Conservation (phyloP, 768 basidiomycete genomes). For the Podaxis sp. region DNA sequence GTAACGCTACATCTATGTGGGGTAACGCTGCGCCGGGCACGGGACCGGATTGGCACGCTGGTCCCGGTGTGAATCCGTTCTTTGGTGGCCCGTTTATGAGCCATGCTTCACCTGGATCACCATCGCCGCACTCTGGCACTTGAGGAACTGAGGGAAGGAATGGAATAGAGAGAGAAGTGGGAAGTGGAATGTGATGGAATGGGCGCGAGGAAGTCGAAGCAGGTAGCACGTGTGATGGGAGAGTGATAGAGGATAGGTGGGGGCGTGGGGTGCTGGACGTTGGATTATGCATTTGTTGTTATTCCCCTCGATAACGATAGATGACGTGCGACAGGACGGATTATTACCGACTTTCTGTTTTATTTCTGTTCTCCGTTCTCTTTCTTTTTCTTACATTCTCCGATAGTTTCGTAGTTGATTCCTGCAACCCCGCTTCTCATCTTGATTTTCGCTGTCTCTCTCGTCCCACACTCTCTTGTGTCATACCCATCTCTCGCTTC, state of each 20-base stretch:
- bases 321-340: conserved; percentile 2
- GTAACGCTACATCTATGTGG: conserved; percentile 33
- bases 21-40: conserved; percentile 30
- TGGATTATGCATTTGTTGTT: conserved; percentile 12
- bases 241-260: neutral
- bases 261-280: neutral
- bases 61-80: conserved; percentile 25
- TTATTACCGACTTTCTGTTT: neutral
- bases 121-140: conserved; percentile 38
- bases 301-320: conserved; percentile 8
- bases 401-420: conserved; percentile 17
- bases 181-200: neutral
- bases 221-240: neutral
- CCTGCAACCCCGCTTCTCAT: neutral
- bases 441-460: neutral
- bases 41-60: conserved; percentile 49
- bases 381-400: conserved; percentile 10
- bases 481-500: neutral
- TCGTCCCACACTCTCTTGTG: neutral
- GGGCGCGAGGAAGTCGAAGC: neutral
- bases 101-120: conserved; percentile 51
- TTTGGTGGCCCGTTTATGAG: conserved; percentile 48
- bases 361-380: conserved; percentile 3
- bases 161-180: neutral
- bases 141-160: conserved; percentile 6